Percentiles rank a stretch among this genome's conserved stretches.
phyloP scores from a whole-genome alignment of 306 rosid species.

The Lathyrus oleraceus region DNA sequence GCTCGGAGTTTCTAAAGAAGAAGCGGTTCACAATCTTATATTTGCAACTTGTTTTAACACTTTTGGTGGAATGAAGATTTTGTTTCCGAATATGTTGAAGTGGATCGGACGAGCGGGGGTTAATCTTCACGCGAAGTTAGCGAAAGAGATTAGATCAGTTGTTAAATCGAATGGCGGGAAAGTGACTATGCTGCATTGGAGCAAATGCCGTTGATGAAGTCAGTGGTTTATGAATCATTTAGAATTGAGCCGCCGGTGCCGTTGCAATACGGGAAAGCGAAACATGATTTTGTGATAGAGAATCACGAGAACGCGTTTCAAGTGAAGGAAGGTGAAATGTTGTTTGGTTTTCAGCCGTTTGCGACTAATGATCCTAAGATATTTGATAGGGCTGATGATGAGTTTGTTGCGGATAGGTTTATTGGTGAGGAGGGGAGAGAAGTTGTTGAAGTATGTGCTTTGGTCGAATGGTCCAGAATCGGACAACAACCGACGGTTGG shows the following conservation, averaged over 20 bases:
- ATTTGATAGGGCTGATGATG: slow-evolving; percentile 58
- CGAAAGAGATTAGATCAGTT: slow-evolving; percentile 62
- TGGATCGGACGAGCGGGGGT: slow-evolving; percentile 68
- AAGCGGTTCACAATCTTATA: slow-evolving; percentile 81
- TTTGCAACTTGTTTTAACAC: slow-evolving; percentile 90
- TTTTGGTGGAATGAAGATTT: slow-evolving; percentile 72
- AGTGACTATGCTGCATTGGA: slow-evolving; percentile 73
- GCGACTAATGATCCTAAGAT: slow-evolving; percentile 83
- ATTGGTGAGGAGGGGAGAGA: slow-evolving; percentile 75
- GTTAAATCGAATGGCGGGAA: slow-evolving; percentile 60
- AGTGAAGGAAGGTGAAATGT: slow-evolving; percentile 76
- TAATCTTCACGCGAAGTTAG: slow-evolving; percentile 58
- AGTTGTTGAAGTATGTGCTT: slow-evolving; percentile 67
- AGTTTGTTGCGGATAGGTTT: slow-evolving; percentile 76
- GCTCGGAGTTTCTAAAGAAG: slow-evolving; percentile 67
- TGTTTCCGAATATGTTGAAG: slow-evolving; percentile 66
- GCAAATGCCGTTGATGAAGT: slow-evolving; percentile 78
- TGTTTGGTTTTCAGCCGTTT: slow-evolving; percentile 86
- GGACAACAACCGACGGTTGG: slow-evolving; percentile 49
- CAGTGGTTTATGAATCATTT: slow-evolving; percentile 71
- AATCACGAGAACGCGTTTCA: slow-evolving; percentile 69
- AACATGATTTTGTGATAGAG: slow-evolving; percentile 63
- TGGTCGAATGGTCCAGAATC: slow-evolving; percentile 96
- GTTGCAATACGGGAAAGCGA: slow-evolving; percentile 81
- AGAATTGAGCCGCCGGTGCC: slow-evolving; percentile 89